Percentiles rank a stretch among this genome's conserved stretches.
Evolutionary conservation across 169 alveolate species (phyloP).

Genomic region (Cryptosporidium sp.): DNA sequence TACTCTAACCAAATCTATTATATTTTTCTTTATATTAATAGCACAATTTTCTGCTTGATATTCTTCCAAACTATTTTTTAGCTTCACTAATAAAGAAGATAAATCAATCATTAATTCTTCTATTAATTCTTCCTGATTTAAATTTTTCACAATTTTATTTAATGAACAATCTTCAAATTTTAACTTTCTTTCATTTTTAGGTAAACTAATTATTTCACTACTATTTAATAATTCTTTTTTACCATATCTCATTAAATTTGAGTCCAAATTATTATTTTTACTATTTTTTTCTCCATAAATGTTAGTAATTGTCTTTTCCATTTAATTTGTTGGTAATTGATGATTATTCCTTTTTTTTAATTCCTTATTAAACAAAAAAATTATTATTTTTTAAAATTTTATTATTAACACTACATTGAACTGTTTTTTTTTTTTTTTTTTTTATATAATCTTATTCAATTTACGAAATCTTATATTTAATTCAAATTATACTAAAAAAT

Average conservation of each 20-base stretch:
- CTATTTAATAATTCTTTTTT: background rate
- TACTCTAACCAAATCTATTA: constrained; percentile 37
- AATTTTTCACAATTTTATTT: background rate
- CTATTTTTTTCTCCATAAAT: background rate
- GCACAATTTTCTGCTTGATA: background rate
- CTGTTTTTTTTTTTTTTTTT: too few relatives aligned
- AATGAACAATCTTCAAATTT: background rate
- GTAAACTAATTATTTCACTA: background rate
- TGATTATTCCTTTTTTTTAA: background rate
- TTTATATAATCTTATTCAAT: too few relatives aligned
- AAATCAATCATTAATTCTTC: constrained; percentile 70
- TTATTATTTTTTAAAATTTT: too few relatives aligned
- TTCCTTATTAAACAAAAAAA: background rate
- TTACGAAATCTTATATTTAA: background rate
- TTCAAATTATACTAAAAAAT: background rate
- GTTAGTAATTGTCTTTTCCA: background rate
- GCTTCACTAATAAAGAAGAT: constrained; percentile 36
- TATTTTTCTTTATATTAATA: background rate
- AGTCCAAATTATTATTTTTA: background rate
- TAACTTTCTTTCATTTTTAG: background rate
- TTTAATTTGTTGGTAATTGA: background rate
- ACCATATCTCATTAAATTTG: background rate
- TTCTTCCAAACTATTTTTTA: constrained; percentile 30
- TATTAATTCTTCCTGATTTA: constrained; percentile 20
- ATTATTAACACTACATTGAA: background rate